Evolutionary conservation across 2,329 filamentous ascomycete genomes (phyloP).

Genomic region (Trichocomaceae sp.): DNA sequence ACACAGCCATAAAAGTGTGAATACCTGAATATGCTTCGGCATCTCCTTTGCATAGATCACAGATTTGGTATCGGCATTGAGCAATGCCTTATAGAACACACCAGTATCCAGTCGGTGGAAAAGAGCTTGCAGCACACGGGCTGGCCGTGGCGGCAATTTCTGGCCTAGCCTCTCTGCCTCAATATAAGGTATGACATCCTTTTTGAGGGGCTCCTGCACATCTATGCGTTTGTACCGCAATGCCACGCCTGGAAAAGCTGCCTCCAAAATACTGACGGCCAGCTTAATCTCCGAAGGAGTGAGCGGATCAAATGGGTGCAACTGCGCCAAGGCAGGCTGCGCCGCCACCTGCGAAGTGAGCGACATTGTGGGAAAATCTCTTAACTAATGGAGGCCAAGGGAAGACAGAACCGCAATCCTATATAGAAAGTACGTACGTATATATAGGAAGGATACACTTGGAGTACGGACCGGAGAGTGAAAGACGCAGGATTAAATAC

Average conservation of each 20-base stretch:
- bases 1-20: neutral
- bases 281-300: conserved; percentile 35
- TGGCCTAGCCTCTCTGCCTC: conserved; percentile 54
- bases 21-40: conserved; percentile 42
- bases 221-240: conserved; percentile 60
- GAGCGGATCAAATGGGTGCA: conserved; percentile 37
- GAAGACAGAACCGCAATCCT: neutral
- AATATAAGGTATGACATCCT: conserved; percentile 52
- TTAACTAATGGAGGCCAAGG: neutral
- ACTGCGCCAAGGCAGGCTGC: conserved; percentile 17
- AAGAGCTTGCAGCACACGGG: conserved; percentile 49
- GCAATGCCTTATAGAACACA: conserved; percentile 37
- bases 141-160: conserved; percentile 45
- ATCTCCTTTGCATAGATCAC: conserved; percentile 37
- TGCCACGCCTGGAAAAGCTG: conserved; percentile 29
- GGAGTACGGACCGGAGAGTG: neutral
- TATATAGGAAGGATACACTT: neutral
- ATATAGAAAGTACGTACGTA: neutral
- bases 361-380: neutral
- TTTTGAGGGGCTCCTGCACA: conserved; percentile 59
- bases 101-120: conserved; percentile 35
- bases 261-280: conserved; percentile 33
- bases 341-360: conserved; percentile 4
- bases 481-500: neutral
- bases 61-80: conserved; percentile 35